Base-by-base conservation (phyloP, 108 stramenopile genomes). In the Cyclostephanos invisitatus region DNA sequence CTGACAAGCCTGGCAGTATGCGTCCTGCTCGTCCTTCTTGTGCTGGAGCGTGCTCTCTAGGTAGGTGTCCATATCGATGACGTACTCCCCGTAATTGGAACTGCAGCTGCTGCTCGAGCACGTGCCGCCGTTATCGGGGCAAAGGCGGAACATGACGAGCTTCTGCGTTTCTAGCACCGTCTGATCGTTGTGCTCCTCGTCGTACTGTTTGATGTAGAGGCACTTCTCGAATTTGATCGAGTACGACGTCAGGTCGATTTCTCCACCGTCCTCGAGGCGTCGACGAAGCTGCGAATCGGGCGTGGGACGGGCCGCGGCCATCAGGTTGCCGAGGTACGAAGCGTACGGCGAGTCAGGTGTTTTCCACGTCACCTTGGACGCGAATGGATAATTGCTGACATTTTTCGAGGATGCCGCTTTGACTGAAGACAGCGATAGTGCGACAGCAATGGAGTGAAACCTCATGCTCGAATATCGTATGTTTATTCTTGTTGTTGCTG, bases 141-240 rank as follows among this genome's bases (percentile, higher is more conserved):
- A 95, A 25, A 95, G 87, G 24, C 88, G 88, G 82, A 95, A 95
- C 51, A 95, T 75, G 46, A 90, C 89, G 62, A 92, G 92, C 69
- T 89, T 83, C 63, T 86, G 84, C 0, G 90, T 89, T 5, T 67
- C 68, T 10, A 95, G 80, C 42, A 89, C 81, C 10, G 89, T 84
- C 22, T 72, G 64, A n/a, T 72, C 73, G 1, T 89, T 87, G 46
- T 94, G 28, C 0, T 89, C 86, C 18, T 85, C 81, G 42, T 73
- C 76, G 69, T 85, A 92, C 42, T 86, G 67, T 62, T 90, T 89
- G 51, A 90, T 81, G 58, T 88, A 85, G 56, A 89, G 90, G 56
- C 93, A 95, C 63, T 91, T 80, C 61, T 89, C 78, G 70, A 91
- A 95, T 59, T 87, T 87, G 77, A 95, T 62, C 11, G 89, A 87